Evolutionary conservation across 805 yeast species (phyloP).

Genomic region (Suhomyces sp.): DNA sequence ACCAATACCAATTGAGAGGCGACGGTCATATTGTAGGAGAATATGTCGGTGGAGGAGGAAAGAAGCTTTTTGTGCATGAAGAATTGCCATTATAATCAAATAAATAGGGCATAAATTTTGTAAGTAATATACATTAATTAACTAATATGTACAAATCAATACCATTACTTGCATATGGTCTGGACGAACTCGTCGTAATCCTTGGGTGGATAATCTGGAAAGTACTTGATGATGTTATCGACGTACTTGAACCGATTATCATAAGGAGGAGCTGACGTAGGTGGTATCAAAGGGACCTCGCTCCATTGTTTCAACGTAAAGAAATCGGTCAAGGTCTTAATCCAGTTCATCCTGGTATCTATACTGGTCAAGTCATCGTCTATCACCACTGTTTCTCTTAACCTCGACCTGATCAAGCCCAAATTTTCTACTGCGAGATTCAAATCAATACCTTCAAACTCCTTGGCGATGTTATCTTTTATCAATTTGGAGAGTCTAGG

Average conservation of each 20-base stretch:
- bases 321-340: constrained; percentile 59
- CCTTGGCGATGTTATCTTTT: constrained; percentile 53
- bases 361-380: constrained; percentile 49
- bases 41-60: constrained; percentile 91
- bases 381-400: constrained; percentile 43
- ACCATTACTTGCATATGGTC: neutral
- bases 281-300: constrained; percentile 29
- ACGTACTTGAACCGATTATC: constrained; percentile 19
- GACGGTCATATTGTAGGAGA: constrained; percentile 91
- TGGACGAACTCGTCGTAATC: constrained; percentile 13
- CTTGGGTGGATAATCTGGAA: constrained; percentile 50
- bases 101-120: too few species aligned
- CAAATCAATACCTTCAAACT: constrained; percentile 43
- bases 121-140: neutral
- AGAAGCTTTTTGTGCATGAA: constrained; percentile 71
- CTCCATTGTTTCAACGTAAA: constrained; percentile 62
- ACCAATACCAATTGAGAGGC: constrained; percentile 91
- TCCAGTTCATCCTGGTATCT: constrained; percentile 68
- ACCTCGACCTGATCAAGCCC: constrained; percentile 49
- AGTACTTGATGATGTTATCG: constrained; percentile 42
- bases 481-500: constrained; percentile 64
- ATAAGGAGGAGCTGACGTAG: constrained; percentile 15
- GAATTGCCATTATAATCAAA: constrained; percentile 29
- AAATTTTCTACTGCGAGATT: constrained; percentile 60
- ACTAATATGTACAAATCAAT: neutral